Evolutionary conservation across 768 basidiomycete species (phyloP).

Genomic region (Rickenella mellea): DNA sequence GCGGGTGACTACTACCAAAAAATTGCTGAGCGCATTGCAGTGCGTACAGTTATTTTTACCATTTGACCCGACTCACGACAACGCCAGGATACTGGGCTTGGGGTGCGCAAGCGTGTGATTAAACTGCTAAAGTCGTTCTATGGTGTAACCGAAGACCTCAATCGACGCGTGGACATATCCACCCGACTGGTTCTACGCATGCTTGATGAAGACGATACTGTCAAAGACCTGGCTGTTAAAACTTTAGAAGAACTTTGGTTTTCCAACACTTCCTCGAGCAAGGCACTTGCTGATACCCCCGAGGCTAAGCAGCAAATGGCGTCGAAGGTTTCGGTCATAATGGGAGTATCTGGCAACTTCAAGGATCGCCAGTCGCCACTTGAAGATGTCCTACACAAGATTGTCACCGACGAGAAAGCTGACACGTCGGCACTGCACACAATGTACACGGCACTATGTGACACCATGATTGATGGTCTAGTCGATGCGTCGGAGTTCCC

Average conservation of each 20-base stretch:
- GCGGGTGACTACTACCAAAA: slow-evolving; percentile 82
- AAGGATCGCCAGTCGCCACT: slow-evolving; percentile 77
- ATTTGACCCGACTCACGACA: background rate
- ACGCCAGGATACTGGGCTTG: slow-evolving; percentile 81
- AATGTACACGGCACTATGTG: slow-evolving; percentile 76
- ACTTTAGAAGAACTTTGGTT: slow-evolving; percentile 93
- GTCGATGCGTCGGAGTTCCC: slow-evolving; percentile 79
- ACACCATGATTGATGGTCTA: slow-evolving; percentile 76
- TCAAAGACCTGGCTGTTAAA: slow-evolving; percentile 88
- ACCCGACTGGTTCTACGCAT: slow-evolving; percentile 74
- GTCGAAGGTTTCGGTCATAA: slow-evolving; percentile 69
- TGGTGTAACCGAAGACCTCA: slow-evolving; percentile 44
- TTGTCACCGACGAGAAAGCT: slow-evolving; percentile 55
- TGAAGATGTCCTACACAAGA: slow-evolving; percentile 77
- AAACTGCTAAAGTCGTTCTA: slow-evolving; percentile 87
- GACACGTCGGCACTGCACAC: slow-evolving; percentile 45
- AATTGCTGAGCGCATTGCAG: slow-evolving; percentile 86
- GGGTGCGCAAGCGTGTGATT: slow-evolving; percentile 92
- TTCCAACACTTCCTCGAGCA: slow-evolving; percentile 18
- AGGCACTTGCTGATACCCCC: slow-evolving; percentile 20
- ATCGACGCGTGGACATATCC: slow-evolving; percentile 69
- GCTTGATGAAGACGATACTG: slow-evolving; percentile 88
- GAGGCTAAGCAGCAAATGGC: slow-evolving; percentile 49
- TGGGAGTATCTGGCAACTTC: slow-evolving; percentile 76
- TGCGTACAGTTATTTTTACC: slow-evolving; percentile 26